Evolutionary conservation across 1,284 basidiomycete genomes (phyloP), one percentile per base, ranked within the genome.

Genomic region (Trametes pubescens): DNA sequence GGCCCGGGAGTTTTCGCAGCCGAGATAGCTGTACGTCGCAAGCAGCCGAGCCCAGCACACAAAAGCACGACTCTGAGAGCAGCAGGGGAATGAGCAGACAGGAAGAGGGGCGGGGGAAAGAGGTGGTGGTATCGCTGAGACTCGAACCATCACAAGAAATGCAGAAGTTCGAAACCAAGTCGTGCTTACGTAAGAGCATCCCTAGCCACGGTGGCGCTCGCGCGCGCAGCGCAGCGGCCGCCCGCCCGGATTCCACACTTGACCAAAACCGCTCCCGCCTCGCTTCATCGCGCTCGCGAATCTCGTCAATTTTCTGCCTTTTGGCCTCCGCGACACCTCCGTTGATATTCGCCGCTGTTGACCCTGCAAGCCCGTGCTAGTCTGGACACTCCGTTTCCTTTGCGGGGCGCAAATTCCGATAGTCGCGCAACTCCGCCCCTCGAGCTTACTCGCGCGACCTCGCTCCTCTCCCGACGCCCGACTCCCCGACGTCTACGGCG

Each of bases 81-180:
- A 59, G 24, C 4, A 21, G 22, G 13, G 6, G 6, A 54, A 11
- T 13, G 13, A 22, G 46, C 16, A 52, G 46, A 34, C 34, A 40
- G 49, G 52, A 18, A 34, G 52, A 44, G 47, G 51, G 29, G 35
- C 47, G 57, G 34, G 44, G 29, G 35, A 18, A 37, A 26, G 52
- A 51, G 57, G 65, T 67, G 61, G 64, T 65, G 66, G 68, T 67
- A 61, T 67, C 65, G 65, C 65, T 61, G 64, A 65, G 61, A 65
- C 53, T 51, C 29, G 54, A 47, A 58, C 61, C 54, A 48, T 26
- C 35, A 54, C 67, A 69, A 69, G 65, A 69, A 64, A 61, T 64
- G 54, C 49, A 61, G 59, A 57, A 10, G 26, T 46, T 64, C 66
- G 64, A 61, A 67, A 68, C 66, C 62, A 59, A 58, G 49, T 51